phyloP scores from a whole-genome alignment of 2,329 filamentous ascomycete genomes.

The Coniosporium tulheliwenetii region DNA sequence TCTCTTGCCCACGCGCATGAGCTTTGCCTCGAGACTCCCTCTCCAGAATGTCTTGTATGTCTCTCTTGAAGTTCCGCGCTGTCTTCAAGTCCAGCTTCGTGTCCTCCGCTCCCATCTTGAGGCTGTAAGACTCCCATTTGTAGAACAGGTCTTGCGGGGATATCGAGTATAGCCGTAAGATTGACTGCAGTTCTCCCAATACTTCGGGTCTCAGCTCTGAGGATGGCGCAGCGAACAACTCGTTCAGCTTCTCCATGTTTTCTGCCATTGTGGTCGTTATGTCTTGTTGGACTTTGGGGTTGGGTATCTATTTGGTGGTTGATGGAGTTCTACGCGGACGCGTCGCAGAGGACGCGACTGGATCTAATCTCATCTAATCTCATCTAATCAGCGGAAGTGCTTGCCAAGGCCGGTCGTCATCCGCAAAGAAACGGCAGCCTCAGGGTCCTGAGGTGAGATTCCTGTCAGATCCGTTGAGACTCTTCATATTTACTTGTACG shows the following conservation, averaged over 20 bases:
- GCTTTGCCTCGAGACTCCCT: conserved; percentile 54
- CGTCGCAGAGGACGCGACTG: conserved; percentile 11
- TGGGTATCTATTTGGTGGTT: conserved; percentile 1
- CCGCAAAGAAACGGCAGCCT: no score
- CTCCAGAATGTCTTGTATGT: conserved; percentile 72
- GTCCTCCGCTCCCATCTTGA: conserved; percentile 71
- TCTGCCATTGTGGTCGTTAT: conserved; percentile 28
- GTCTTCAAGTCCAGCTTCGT: conserved; percentile 55
- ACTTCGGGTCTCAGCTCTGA: conserved; percentile 58
- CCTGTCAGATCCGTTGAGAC: no score
- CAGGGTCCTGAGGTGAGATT: no score
- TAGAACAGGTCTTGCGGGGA: conserved; percentile 79
- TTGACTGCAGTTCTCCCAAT: conserved; percentile 66
- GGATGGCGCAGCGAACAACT: conserved; percentile 38
- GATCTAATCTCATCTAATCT: no score
- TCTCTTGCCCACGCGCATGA: conserved; percentile 48
- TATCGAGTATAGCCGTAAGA: conserved; percentile 69
- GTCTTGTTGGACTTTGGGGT: conserved; percentile 1
- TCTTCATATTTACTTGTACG: no score
- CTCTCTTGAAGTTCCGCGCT: conserved; percentile 67
- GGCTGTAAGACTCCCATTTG: conserved; percentile 97
- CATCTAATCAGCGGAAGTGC: no score
- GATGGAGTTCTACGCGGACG: conserved; percentile 2
- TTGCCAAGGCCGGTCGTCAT: no score
- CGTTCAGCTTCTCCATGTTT: conserved; percentile 36